Conservation (phyloP, 1,284 basidiomycete species). For the Veloboletus limbatus region DNA sequence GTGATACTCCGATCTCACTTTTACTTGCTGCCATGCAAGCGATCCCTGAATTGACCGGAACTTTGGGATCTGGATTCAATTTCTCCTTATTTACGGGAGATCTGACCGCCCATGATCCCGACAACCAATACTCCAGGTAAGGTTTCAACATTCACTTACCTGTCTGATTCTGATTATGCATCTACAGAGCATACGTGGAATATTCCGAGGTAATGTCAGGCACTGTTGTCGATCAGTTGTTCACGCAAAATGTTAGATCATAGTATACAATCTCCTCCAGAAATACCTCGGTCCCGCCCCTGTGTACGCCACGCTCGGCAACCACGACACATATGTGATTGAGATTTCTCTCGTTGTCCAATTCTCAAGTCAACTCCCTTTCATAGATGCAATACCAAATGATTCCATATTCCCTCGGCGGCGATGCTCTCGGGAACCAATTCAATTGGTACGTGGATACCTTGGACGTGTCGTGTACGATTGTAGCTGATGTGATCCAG, state of each 20-base stretch:
- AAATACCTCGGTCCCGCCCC: conserved; percentile 57
- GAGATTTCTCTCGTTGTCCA: not conserved
- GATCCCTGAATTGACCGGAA: conserved; percentile 65
- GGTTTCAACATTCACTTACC: not conserved
- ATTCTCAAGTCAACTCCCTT: not conserved
- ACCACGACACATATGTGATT: conserved; percentile 67
- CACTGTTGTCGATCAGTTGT: not conserved
- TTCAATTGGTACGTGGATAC: conserved; percentile 55
- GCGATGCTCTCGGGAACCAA: conserved; percentile 46
- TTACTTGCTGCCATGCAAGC: conserved; percentile 59
- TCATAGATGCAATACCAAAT: conserved; percentile 55
- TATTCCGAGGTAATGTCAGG: conserved; percentile 50
- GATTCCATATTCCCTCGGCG: conserved; percentile 57
- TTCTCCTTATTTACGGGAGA: conserved; percentile 77
- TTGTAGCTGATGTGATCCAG: conserved; percentile 33
- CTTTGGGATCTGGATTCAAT: conserved; percentile 56
- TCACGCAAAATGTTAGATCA: conserved; percentile 38
- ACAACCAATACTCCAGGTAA: conserved; percentile 62
- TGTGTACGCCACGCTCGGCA: conserved; percentile 68
- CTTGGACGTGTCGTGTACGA: not conserved
- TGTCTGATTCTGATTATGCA: not conserved
- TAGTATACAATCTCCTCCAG: conserved; percentile 62
- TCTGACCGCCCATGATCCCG: conserved; percentile 67
- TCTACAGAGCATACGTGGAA: conserved; percentile 41
- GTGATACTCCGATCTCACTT: conserved; percentile 67